Conservation (phyloP, 257 asterid genomes). For the Apocynum venetum region DNA sequence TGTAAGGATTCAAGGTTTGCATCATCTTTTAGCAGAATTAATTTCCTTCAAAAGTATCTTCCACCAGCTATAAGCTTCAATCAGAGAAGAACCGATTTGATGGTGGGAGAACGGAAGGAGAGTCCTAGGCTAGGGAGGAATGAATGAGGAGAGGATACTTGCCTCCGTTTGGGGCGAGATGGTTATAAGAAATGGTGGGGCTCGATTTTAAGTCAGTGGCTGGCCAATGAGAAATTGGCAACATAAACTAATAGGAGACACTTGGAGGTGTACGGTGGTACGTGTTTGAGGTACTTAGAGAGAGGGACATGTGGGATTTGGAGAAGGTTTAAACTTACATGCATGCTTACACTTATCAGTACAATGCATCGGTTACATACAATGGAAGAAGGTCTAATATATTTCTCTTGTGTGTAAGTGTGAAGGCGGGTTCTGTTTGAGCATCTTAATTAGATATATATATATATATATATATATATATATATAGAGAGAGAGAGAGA, state of each 20-base stretch:
- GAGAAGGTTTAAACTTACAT: slow-evolving; percentile 33
- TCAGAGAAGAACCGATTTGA: background rate
- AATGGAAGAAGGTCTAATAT: background rate
- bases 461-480: no score
- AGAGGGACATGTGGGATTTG: slow-evolving; percentile 66
- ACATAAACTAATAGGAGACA: slow-evolving; percentile 55
- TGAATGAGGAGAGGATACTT: background rate
- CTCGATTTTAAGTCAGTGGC: slow-evolving; percentile 24
- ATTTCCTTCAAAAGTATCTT: background rate
- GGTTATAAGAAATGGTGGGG: slow-evolving; percentile 10
- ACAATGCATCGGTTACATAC: slow-evolving; percentile 12
- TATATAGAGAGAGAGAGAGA: no score
- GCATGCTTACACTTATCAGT: slow-evolving; percentile 70
- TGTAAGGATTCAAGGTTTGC: slow-evolving; percentile 53
- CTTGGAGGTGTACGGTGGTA: slow-evolving; percentile 72
- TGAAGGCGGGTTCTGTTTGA: no score
- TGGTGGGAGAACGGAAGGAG: slow-evolving; percentile 13
- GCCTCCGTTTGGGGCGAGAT: background rate
- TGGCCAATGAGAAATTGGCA: slow-evolving; percentile 64
- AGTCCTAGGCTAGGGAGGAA: background rate
- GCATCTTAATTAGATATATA: no score
- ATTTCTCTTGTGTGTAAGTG: background rate
- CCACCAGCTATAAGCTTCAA: slow-evolving; percentile 8
- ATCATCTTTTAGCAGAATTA: slow-evolving; percentile 38
- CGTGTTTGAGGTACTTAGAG: slow-evolving; percentile 62